These are phyloP conservation scores for Melanomma pulvis-pyrius DNA, from an alignment of 495 filamentous ascomycete species.

Conservation along the genomic window DNA sequence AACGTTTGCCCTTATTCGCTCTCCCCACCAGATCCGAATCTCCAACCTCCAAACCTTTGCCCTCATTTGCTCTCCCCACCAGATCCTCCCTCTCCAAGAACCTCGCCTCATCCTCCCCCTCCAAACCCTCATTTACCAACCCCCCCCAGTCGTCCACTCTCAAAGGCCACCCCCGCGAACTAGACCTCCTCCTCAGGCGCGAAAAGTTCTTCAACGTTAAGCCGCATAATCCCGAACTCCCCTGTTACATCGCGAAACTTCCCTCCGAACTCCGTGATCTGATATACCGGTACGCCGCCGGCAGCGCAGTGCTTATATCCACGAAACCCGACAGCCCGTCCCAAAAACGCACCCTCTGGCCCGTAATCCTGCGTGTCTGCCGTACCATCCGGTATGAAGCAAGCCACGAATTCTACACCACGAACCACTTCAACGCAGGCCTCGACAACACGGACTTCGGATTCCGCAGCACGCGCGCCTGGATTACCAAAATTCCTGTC, in stretches of 20 bases:
- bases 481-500: not conserved
- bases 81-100: not conserved
- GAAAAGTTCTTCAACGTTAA: not conserved
- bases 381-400: slow-evolving; percentile 5
- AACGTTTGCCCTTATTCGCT: no score
- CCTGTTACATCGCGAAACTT: not conserved
- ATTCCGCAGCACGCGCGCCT: not conserved
- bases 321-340: not conserved
- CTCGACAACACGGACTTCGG: not conserved
- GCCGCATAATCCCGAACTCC: not conserved
- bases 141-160: no score
- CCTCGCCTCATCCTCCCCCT: not conserved
- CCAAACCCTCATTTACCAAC: not conserved
- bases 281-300: not conserved
- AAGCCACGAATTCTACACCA: slow-evolving; percentile 12
- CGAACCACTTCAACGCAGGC: not conserved
- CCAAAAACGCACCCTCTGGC: not conserved
- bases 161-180: not conserved
- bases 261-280: not conserved
- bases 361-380: slow-evolving; percentile 3
- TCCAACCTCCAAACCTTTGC: not conserved
- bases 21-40: no score
- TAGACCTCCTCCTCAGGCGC: not conserved
- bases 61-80: not conserved
- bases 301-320: no score